Percentiles rank a stretch among this genome's conserved stretches.
Conservation (phyloP, 2,329 filamentous ascomycete genomes). For the Phaeosphaeriaceae sp. region DNA sequence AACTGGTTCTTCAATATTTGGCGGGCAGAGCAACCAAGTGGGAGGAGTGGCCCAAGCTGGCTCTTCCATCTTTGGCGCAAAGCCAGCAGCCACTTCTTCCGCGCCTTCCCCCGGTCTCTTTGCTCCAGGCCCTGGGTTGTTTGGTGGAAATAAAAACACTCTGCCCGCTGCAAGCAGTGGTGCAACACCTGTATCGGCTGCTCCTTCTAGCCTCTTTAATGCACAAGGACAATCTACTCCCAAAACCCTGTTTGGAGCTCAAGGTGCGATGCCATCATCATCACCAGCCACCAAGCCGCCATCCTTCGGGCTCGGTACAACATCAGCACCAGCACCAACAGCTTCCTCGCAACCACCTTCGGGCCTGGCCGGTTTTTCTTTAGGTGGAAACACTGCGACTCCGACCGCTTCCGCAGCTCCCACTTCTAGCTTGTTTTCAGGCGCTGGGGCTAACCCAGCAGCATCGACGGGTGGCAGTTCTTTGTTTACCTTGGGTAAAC, state of each 20-base stretch:
- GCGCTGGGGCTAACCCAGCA: constrained; percentile 17
- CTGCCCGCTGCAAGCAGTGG: constrained; percentile 42
- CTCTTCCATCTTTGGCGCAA: constrained; percentile 28
- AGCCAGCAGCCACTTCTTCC: constrained; percentile 33
- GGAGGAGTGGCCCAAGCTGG: constrained; percentile 1
- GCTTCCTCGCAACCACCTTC: constrained; percentile 31
- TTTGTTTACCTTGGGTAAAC: constrained; percentile 22
- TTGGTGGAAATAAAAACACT: constrained; percentile 33
- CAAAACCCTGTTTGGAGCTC: constrained; percentile 37
- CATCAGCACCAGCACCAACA: constrained; percentile 30
- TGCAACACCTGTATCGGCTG: constrained; percentile 31
- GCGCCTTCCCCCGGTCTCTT: constrained; percentile 35
- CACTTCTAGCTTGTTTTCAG: constrained; percentile 26
- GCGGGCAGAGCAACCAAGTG: constrained; percentile 20
- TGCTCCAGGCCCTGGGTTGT: constrained; percentile 24
- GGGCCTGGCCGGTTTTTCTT: constrained; percentile 15
- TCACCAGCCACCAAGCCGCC: constrained; percentile 39
- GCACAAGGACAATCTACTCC: constrained; percentile 41
- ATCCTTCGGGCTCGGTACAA: constrained; percentile 34
- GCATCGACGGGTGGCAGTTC: constrained; percentile 21
- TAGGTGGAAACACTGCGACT: constrained; percentile 31
- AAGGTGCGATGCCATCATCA: constrained; percentile 37
- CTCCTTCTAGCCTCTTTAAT: constrained; percentile 33
- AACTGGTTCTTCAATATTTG: constrained; percentile 19
- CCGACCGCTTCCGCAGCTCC: constrained; percentile 32